Base-by-base conservation (phyloP, 345 rosid genomes). In the Syzygium grande region DNA sequence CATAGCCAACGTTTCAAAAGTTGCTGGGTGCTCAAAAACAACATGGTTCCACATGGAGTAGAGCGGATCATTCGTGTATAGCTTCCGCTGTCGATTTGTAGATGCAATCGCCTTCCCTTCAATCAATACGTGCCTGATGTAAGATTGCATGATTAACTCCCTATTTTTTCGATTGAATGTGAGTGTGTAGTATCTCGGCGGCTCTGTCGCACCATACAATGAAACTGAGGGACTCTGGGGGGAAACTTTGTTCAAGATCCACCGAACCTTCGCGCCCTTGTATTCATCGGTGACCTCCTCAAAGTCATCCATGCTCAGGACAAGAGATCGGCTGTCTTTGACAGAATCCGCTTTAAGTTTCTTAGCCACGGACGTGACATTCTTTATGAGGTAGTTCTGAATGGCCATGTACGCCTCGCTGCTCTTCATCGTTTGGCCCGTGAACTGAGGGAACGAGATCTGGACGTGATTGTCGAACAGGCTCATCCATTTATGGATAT, bases 21-120 rank as follows among this genome's bases (percentile, higher is more conserved):
- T 90, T 21, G 91, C 89, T 0, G 91, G 91, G 84, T 90, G 91
- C 89, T 90, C 89, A 16, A 90, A 90, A 19, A 86, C 77, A 15
- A 88, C 89, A n/a, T 88, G 89, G 84, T 63, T 90, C 89, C 89
- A 90, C 87, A 2, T 65, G 54, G 52, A 5, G 41, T 73, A 15
- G 85, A 29, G 49, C 2, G 78, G 87, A 61, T 65, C 85, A 56
- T 88, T 85, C 53, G 73, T 53, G 77, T 84, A 88, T 43, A 88
- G 87, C 85, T 88, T 88, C 85, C 87, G 84, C 78, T 85, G 87
- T 51, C 89, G 87, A 22, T 88, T 73, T 15, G 0, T 11, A 19
- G 59, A 9, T 38, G 63, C 87, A 15, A 85, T 88, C 41, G 46
- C 87, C 85, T 88, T 88, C 85, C 89, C 89, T 22, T 68, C 77